Conservation (phyloP, 2,329 filamentous ascomycete species). For the Zasmidium citrigriseum region DNA sequence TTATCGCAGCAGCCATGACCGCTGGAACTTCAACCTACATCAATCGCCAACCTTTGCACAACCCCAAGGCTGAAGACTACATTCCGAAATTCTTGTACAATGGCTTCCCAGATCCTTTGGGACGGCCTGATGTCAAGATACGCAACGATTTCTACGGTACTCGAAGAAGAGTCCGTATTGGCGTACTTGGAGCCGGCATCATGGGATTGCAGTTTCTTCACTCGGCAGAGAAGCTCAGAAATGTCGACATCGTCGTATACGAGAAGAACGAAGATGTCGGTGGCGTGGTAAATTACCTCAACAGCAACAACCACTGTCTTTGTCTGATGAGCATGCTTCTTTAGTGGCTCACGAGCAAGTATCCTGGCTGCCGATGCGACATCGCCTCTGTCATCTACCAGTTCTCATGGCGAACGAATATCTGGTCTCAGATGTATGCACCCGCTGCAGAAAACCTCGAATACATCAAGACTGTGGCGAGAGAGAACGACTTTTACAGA, state of each 20-base stretch:
- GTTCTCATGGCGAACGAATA: constrained; percentile 35
- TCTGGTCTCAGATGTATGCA: constrained; percentile 26
- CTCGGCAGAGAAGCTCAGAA: constrained; percentile 19
- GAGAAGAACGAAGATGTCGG: constrained; percentile 38
- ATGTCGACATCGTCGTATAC: constrained; percentile 26
- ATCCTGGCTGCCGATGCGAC: constrained; percentile 38
- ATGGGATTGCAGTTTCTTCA: constrained; percentile 26
- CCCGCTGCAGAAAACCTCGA: constrained; percentile 23
- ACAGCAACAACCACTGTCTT: not conserved
- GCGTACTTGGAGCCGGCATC: constrained; percentile 25
- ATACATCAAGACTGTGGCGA: constrained; percentile 21
- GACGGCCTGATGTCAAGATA: constrained; percentile 15
- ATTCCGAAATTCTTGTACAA: constrained; percentile 13
- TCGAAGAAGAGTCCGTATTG: constrained; percentile 20
- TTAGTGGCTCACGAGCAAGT: constrained; percentile 39
- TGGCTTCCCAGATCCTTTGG: constrained; percentile 11
- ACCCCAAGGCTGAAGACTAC: constrained; percentile 13
- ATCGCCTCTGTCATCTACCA: constrained; percentile 36
- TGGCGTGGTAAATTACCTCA: constrained; percentile 25
- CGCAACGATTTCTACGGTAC: constrained; percentile 22
- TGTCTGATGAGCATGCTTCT: not conserved
- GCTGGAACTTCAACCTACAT: not conserved
- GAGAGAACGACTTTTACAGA: constrained; percentile 22
- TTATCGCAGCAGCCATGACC: too few species aligned
- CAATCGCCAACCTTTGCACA: not conserved